Evolutionary conservation across 345 rosid genomes (phyloP).

Genomic region (Citrus unshiu): DNA sequence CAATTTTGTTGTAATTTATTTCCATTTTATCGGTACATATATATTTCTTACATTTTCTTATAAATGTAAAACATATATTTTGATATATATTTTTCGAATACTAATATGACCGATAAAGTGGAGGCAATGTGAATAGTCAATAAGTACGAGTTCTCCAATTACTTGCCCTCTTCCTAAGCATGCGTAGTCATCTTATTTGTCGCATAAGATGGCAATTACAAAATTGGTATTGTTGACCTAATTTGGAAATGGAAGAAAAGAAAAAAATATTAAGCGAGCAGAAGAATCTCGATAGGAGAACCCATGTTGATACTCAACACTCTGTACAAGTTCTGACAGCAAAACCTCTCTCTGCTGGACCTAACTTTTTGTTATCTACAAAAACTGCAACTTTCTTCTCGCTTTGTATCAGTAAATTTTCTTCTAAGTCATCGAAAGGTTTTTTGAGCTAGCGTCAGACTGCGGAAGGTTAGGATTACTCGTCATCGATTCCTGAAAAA

Average conservation of each 20-base stretch:
- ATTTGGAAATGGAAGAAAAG: background rate
- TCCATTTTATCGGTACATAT: background rate
- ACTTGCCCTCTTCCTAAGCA: background rate
- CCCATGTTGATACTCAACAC: background rate
- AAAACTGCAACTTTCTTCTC: background rate
- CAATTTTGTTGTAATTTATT: conserved; percentile 9
- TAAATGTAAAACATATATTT: background rate
- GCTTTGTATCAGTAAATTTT: background rate
- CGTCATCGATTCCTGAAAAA: background rate
- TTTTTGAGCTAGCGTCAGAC: background rate
- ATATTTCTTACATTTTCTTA: background rate
- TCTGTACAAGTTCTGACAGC: background rate
- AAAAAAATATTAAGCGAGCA: background rate
- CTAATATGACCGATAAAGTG: background rate
- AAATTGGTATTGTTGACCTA: background rate
- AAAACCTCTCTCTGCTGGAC: background rate
- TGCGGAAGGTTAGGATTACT: conserved; percentile 5
- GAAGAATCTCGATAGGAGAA: background rate
- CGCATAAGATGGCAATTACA: background rate
- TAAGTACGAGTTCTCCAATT: background rate
- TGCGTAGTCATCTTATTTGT: background rate
- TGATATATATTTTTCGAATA: background rate
- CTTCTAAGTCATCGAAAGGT: background rate
- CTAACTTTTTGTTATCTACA: background rate
- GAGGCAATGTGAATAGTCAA: background rate